These are phyloP conservation scores for Trichoderma erinaceum DNA, from an alignment of 495 filamentous ascomycete genomes.

Conservation along the genomic window DNA sequence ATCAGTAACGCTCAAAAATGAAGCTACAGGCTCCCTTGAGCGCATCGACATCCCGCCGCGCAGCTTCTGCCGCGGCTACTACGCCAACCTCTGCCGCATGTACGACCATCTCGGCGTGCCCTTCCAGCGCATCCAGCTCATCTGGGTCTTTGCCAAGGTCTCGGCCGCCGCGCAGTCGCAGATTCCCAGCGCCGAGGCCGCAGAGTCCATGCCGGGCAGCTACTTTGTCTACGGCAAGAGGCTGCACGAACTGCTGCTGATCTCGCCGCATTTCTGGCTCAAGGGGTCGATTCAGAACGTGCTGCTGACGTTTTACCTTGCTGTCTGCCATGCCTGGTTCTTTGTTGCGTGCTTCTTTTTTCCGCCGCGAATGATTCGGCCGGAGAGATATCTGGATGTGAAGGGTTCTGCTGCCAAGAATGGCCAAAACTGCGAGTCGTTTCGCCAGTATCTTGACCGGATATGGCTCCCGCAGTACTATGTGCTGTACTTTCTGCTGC, in stretches of 20 bases:
- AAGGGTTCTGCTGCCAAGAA: not conserved
- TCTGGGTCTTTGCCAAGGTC: conserved; percentile 34
- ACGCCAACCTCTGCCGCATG: conserved; percentile 47
- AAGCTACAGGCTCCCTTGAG: conserved; percentile 18
- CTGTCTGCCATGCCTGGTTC: conserved; percentile 31
- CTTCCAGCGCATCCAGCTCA: conserved; percentile 41
- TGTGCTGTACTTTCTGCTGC: conserved; percentile 42
- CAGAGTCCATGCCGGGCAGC: not conserved
- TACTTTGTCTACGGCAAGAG: conserved; percentile 46
- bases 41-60: conserved; percentile 55
- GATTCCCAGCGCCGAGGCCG: not conserved
- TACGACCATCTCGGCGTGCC: conserved; percentile 46
- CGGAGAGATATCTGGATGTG: not conserved
- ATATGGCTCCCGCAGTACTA: conserved; percentile 42
- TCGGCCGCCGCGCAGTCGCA: not conserved
- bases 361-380: not conserved
- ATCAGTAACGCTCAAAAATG: conserved; percentile 30
- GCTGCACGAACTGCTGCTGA: conserved; percentile 38
- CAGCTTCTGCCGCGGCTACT: conserved; percentile 48
- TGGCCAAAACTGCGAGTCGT: conserved; percentile 27
- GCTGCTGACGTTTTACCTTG: conserved; percentile 24
- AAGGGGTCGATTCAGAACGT: conserved; percentile 18
- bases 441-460: conserved; percentile 39
- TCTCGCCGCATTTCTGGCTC: not conserved
- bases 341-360: conserved; percentile 35